Evolutionary conservation across 2,329 filamentous ascomycete genomes (phyloP), one percentile per base, ranked within the genome.

Genomic region (Lomentospora prolificans): DNA sequence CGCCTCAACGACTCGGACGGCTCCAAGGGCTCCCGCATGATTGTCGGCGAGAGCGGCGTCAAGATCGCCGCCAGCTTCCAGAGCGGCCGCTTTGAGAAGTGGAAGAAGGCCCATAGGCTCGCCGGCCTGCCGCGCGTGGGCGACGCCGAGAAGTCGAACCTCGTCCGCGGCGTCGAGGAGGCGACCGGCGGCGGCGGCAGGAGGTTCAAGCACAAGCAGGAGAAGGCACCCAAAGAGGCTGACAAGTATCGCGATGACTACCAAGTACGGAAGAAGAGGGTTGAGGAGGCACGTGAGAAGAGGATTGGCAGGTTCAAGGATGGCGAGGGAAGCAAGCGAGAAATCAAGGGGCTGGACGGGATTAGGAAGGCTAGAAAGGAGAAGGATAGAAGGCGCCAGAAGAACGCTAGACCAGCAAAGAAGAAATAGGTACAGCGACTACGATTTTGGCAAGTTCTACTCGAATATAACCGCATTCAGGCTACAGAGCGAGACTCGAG

Each of bases 21-120:
- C 39, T 95, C 76, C 63, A 86, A 85, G 66, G 80, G 80, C 51
- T 69, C 73, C 58, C 80, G 79, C 66, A 85, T 96, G 74, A 86
- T 96, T 57, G 80, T 82, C 60, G 91, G 94, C 64, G 94, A 99
- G 73, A 89, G 84, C 65, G 94, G 94, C 55, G 89, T 92, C 75
- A 97, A 96, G 76, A 96, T 99, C 64, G 90, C 94, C 1, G 90
- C 94, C 50, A 87, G 80, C 58, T 97, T 99, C 81, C 86, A 92
- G 67, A 91, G 86, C 69, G 94, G 95, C 33, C 85, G 92, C 50
- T 99, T 95, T 74, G 91, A 97, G 67, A 82, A 80, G 61, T 99
- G 94, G 95, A 87, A 86, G 69, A 90, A 87, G 67, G 83, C 86
- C 19, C 89, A 97, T 73, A 87, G 89, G 61, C 76, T 97, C 50